Conservation (phyloP, 192 early-diverging fungal genomes). For the Piromyces finnis region DNA sequence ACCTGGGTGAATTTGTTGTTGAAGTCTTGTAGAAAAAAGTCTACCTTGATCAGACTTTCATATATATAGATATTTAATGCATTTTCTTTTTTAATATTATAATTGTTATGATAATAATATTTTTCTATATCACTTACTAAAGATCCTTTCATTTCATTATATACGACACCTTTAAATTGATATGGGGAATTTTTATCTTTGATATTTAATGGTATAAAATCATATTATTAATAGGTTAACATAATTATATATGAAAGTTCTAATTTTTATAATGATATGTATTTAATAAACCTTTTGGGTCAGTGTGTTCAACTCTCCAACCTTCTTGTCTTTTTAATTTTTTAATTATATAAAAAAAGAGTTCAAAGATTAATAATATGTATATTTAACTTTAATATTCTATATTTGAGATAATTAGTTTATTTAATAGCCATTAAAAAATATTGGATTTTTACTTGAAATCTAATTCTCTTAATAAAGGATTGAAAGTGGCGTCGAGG, state of each 20-base stretch:
- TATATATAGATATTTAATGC: too few species aligned
- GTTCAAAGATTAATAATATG: too few species aligned
- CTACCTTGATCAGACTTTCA: conserved; percentile 57
- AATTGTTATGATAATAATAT: too few species aligned
- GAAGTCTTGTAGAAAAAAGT: conserved; percentile 51
- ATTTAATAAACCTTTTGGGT: conserved; percentile 32
- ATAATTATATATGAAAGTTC: too few species aligned
- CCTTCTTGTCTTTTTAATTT: conserved; percentile 55
- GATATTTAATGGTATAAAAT: too few species aligned
- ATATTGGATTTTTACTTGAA: conserved; percentile 21
- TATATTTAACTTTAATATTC: too few species aligned
- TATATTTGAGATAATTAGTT: too few species aligned
- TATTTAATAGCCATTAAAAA: too few species aligned
- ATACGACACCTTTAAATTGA: conserved; percentile 88
- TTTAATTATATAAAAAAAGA: too few species aligned
- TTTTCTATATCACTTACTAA: conserved; percentile 9
- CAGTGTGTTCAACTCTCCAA: conserved; percentile 75
- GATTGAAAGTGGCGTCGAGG: conserved; percentile 75
- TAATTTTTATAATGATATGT: too few species aligned
- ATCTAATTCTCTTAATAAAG: conserved; percentile 58
- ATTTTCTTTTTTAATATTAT: too few species aligned
- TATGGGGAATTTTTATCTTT: conserved; percentile 26
- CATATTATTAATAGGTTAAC: too few species aligned
- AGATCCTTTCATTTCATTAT: conserved; percentile 96
- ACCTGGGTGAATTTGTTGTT: conserved; percentile 67